Conservation (phyloP, 352 stramenopile genomes). For the Pythium grandisporangium region DNA sequence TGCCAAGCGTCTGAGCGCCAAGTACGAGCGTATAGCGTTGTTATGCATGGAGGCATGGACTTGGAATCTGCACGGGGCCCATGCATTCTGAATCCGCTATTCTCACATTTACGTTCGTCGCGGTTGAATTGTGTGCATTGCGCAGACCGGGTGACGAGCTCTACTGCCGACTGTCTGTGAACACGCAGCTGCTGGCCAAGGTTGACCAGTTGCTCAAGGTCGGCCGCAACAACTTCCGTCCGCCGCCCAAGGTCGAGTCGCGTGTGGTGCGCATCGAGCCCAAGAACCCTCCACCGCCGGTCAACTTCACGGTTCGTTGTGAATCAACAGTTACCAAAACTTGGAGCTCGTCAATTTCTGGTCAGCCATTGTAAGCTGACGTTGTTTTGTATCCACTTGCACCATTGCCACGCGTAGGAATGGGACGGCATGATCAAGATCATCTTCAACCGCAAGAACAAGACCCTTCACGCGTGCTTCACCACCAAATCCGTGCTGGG, state of each 20-base stretch:
- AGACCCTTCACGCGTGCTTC: constrained; percentile 95
- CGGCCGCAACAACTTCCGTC: constrained; percentile 99
- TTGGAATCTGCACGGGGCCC: too few relatives aligned
- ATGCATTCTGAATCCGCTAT: neutral
- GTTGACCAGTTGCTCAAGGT: constrained; percentile 98
- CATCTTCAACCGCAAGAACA: constrained; percentile 99
- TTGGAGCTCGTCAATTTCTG: neutral
- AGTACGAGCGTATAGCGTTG: constrained; percentile 36
- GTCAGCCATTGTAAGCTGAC: neutral
- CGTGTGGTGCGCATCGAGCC: constrained; percentile 96
- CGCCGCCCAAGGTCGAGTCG: constrained; percentile 96
- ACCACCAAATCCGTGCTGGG: constrained; percentile 95
- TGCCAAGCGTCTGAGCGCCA: constrained; percentile 95
- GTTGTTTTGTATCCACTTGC: constrained; percentile 1
- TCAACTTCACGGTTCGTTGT: constrained; percentile 94
- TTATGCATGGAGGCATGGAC: too few relatives aligned
- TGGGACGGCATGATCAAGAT: constrained; percentile 99
- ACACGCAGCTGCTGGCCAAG: constrained; percentile 98
- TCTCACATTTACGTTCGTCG: too few relatives aligned
- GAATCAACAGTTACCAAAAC: too few relatives aligned
- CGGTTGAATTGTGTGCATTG: neutral
- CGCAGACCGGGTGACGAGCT: constrained; percentile 91
- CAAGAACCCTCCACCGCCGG: constrained; percentile 95
- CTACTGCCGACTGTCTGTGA: constrained; percentile 98
- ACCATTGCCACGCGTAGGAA: constrained; percentile 83